Evolutionary conservation across 2,329 filamentous ascomycete species (phyloP), one percentile per base, ranked within the genome.

Genomic region (Clarireedia monteithiana): DNA sequence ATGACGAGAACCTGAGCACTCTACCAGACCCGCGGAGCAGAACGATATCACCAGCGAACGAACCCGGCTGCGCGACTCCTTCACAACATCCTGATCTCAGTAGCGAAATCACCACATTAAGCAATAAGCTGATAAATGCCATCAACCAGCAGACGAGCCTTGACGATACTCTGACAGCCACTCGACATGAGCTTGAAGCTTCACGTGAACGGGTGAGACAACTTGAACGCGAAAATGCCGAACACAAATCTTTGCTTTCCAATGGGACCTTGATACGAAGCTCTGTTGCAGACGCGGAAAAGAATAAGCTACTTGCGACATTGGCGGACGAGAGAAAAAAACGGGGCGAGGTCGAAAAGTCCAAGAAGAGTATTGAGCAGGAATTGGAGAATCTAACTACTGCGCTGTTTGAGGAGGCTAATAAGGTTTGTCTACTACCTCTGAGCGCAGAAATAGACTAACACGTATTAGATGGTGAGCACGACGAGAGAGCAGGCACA

Each of bases 351-450:
- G 81, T 81, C 10, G 87, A 91, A 67, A 84, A 82, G 69, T 88
- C 89, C 55, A 96, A 94, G 76, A 89, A 87, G 71, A 85, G 85
- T 60, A 96, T 96, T 30, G 94, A 99, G 70, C 85, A 88, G 63
- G 94, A 99, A 71, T 75, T 99, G 47, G 94, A 97, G 73, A 89
- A 84, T 52, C 73, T 99, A 61, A 97, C 94, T 0, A 85, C 90
- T 1, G 91, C 90, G 27, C 79, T 99, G n/a, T 99, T 99, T 61
- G 91, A 97, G 69, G 92, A 99, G 75, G 94, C 94, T 50, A 97
- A 99, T 74, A 91, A 88, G 72, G 82, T 84, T 58, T 72, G 69
- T 48, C 6, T 6, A 23, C n/a, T 51, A 17, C 26, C 12, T 6
- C 10, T 24, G 17, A 26, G 56, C 12, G 4, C 15, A 14, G 17